A percentile compares a stretch with the other conserved stretches of the same genome.
These are phyloP conservation scores for Nowakowskiella sp. DNA, from an alignment of 192 early-diverging fungal species.

Conservation along the genomic window DNA sequence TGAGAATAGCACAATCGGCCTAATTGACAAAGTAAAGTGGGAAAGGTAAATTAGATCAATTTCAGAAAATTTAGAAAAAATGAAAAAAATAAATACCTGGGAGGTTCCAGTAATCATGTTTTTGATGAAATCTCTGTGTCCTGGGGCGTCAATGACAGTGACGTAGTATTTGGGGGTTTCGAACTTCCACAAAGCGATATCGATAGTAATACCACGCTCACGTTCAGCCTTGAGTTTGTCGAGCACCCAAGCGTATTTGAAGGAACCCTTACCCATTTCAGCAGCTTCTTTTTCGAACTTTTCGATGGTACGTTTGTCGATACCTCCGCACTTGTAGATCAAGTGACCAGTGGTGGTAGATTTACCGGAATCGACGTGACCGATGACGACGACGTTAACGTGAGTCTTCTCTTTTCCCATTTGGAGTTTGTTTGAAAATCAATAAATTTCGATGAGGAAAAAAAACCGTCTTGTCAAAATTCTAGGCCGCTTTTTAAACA, in stretches of 20 bases:
- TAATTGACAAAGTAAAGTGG: too few species aligned
- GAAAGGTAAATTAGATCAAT: too few species aligned
- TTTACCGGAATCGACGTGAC: constrained; percentile 99
- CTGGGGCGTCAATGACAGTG: constrained; percentile 99
- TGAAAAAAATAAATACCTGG: constrained; percentile 60
- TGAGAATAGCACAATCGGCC: constrained; percentile 95
- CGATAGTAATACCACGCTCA: constrained; percentile 99
- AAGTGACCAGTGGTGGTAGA: constrained; percentile 99
- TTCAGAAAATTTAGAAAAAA: too few species aligned
- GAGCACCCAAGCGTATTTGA: constrained; percentile 99
- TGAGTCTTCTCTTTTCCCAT: constrained; percentile 88
- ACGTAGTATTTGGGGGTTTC: constrained; percentile 94
- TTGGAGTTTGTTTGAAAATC: too few species aligned
- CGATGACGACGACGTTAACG: constrained; percentile 71
- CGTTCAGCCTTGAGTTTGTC: constrained; percentile 99
- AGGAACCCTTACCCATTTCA: constrained; percentile 99
- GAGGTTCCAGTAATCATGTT: constrained; percentile 91
- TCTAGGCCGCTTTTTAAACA: too few species aligned
- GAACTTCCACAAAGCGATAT: constrained; percentile 92
- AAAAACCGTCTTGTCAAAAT: too few species aligned
- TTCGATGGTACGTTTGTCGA: constrained; percentile 99
- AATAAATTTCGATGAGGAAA: too few species aligned
- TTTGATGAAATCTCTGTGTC: constrained; percentile 99
- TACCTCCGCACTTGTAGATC: constrained; percentile 99
- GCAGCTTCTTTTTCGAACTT: constrained; percentile 99